Evolutionary conservation across 257 asterid species (phyloP).

Genomic region (Solanum boliviense): DNA sequence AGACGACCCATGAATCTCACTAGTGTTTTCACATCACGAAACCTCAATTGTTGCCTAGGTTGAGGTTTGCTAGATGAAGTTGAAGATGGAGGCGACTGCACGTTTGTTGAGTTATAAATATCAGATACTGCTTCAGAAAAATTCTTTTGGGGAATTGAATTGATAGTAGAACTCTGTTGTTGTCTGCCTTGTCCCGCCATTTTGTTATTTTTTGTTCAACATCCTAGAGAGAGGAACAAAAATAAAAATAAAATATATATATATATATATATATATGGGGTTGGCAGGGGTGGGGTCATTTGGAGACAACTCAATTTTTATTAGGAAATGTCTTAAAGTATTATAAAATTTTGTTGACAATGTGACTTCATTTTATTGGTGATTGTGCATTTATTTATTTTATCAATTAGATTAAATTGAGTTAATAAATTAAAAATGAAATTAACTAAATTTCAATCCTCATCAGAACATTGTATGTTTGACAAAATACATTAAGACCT

Average conservation of each 20-base stretch:
- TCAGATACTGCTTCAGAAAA: not conserved
- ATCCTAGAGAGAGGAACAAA: not conserved
- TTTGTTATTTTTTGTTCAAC: not conserved
- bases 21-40: not conserved
- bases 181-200: not conserved
- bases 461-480: not conserved
- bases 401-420: not conserved
- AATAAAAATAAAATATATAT: not conserved
- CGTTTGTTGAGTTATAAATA: not conserved
- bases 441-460: not conserved
- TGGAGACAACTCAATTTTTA: not conserved
- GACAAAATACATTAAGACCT: not conserved
- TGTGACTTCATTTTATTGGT: not conserved
- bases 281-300: not conserved
- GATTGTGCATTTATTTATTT: not conserved
- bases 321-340: not conserved
- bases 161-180: fast-evolving
- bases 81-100: not conserved
- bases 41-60: not conserved
- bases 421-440: not conserved
- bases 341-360: not conserved
- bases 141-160: not conserved
- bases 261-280: too few species aligned
- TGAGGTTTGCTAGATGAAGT: not conserved
- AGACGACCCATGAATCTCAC: not conserved